Conservation (phyloP, 352 stramenopile species). For the Phytophthora melonis region DNA sequence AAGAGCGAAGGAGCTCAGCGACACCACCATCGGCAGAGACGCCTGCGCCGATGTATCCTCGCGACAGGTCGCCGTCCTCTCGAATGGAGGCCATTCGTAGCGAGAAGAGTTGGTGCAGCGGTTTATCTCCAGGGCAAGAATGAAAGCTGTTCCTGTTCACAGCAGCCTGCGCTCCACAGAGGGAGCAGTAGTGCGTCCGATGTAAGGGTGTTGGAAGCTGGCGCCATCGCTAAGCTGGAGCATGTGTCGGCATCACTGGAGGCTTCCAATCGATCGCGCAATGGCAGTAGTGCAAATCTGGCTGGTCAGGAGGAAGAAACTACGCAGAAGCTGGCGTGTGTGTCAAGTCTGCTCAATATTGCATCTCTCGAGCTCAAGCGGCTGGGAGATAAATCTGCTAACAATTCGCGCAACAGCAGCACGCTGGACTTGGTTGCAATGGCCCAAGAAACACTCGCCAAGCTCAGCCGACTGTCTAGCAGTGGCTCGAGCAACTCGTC, state of each 20-base stretch:
- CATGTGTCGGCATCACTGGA: constrained; percentile 39
- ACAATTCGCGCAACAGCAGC: constrained; percentile 24
- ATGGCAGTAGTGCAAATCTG: constrained; percentile 19
- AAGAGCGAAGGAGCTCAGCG: not conserved
- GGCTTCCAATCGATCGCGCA: constrained; percentile 34
- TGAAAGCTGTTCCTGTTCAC: too few relatives aligned
- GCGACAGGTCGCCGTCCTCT: not conserved
- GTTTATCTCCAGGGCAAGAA: too few relatives aligned
- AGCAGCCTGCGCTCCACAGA: too few relatives aligned
- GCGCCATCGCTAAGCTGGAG: constrained; percentile 24
- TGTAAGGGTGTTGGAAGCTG: constrained; percentile 19
- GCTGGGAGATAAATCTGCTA: constrained; percentile 32
- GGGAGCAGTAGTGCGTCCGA: constrained; percentile 21
- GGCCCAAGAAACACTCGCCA: constrained; percentile 31
- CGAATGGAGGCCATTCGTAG: not conserved
- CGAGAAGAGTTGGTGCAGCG: too few relatives aligned
- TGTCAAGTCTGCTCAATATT: constrained; percentile 46
- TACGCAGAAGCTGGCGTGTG: constrained; percentile 32
- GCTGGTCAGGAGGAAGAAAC: constrained; percentile 28
- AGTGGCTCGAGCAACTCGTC: constrained; percentile 3
- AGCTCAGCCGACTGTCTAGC: constrained; percentile 23
- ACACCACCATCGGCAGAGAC: not conserved
- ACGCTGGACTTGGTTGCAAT: constrained; percentile 32
- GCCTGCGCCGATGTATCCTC: constrained; percentile 1
- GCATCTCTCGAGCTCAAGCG: constrained; percentile 54